phyloP scores from a whole-genome alignment of 768 basidiomycete genomes.

The Rhizopogon roseolus region DNA sequence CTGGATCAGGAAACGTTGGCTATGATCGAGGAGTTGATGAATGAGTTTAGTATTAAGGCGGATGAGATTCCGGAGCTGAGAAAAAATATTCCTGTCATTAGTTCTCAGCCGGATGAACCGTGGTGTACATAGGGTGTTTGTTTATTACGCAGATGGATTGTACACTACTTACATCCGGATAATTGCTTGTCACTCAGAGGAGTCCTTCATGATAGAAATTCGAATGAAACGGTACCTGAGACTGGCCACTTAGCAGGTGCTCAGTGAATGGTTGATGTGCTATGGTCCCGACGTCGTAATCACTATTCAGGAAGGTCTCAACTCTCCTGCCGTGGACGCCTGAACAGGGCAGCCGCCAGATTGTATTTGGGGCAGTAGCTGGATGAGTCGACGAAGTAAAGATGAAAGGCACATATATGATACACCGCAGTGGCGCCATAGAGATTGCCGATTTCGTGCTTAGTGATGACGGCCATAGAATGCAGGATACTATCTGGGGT shows the following conservation, averaged over 20 bases:
- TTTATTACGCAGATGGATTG: background rate
- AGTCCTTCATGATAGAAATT: no score
- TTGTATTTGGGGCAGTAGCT: slow-evolving; percentile 27
- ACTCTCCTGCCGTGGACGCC: slow-evolving; percentile 17
- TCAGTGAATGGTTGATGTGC: no score
- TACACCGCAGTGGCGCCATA: slow-evolving; percentile 1
- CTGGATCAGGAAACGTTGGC: background rate
- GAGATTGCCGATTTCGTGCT: slow-evolving; percentile 31
- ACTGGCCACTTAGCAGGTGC: no score
- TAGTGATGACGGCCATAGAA: slow-evolving; percentile 21
- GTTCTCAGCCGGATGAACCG: background rate
- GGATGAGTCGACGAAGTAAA: slow-evolving; percentile 13
- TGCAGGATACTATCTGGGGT: slow-evolving; percentile 33
- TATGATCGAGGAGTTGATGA: background rate
- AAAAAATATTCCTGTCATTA: no score
- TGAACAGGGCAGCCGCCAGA: slow-evolving; percentile 30
- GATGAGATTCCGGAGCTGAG: background rate
- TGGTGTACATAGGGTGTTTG: background rate
- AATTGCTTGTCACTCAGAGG: no score
- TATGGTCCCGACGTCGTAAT: no score
- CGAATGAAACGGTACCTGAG: no score
- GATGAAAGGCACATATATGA: slow-evolving; percentile 21
- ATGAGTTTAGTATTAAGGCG: background rate
- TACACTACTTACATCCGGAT: no score
- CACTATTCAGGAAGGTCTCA: slow-evolving; percentile 5